phyloP scores from a whole-genome alignment of 2,329 filamentous ascomycete species.

The Aciculosporium take region DNA sequence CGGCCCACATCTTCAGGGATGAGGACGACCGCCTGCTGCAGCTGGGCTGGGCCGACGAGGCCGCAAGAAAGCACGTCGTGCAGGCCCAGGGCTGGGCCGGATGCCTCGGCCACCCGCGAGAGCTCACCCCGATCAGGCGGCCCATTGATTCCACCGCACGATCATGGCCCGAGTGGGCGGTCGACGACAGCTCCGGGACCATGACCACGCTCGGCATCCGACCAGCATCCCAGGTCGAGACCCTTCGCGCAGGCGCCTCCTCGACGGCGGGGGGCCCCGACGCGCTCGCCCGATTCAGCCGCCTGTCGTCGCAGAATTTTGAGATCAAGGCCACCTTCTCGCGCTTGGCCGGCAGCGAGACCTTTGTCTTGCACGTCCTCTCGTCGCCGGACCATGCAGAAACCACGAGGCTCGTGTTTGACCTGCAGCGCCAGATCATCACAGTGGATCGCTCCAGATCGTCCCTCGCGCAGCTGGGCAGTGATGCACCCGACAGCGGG shows the following conservation, averaged over 20 bases:
- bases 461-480: slow-evolving; percentile 6
- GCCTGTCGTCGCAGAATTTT: slow-evolving; percentile 2
- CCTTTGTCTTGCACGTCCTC: slow-evolving; percentile 4
- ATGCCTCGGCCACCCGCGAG: slow-evolving; percentile 8
- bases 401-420: slow-evolving; percentile 9
- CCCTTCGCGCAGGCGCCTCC: slow-evolving; percentile 1
- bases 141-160: background rate
- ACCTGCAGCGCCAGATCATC: slow-evolving; percentile 7
- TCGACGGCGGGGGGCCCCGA: background rate
- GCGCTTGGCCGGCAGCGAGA: slow-evolving; percentile 3
- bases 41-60: slow-evolving; percentile 10
- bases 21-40: slow-evolving; percentile 6
- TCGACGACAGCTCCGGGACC: slow-evolving; percentile 4
- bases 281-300: background rate
- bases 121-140: slow-evolving; percentile 5
- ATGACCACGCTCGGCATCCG: slow-evolving; percentile 9
- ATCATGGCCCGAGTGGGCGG: slow-evolving; percentile 6
- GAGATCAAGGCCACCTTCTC: slow-evolving; percentile 5
- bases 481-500: slow-evolving; percentile 1
- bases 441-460: slow-evolving; percentile 9
- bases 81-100: slow-evolving; percentile 9
- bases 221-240: slow-evolving; percentile 7
- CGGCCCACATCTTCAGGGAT: slow-evolving; percentile 12
- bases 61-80: slow-evolving; percentile 6
- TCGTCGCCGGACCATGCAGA: slow-evolving; percentile 6